These are phyloP conservation scores for Botrytis squamosa DNA, from an alignment of 2,329 filamentous ascomycete genomes.

Conservation along the genomic window DNA sequence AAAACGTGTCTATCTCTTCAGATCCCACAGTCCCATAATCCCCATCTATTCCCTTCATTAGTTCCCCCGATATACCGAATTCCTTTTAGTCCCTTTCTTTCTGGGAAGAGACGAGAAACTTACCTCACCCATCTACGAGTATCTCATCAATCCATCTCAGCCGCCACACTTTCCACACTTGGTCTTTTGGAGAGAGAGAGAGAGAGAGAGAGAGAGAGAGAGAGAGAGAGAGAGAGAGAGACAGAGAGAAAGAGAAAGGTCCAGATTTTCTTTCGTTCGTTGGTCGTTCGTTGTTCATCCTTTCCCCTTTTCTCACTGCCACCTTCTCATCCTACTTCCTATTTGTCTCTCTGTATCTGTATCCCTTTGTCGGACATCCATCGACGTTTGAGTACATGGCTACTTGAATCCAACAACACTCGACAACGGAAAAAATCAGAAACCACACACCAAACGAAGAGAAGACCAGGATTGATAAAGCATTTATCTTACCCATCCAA, in stretches of 20 bases:
- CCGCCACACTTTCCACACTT: background rate
- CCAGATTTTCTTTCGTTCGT: background rate
- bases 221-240: background rate
- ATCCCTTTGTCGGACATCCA: no score
- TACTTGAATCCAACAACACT: background rate
- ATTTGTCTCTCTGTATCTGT: background rate
- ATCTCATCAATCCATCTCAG: background rate
- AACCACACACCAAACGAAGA: background rate
- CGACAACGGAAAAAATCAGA: background rate
- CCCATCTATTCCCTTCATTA: background rate
- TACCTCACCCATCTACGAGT: background rate
- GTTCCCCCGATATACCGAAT: conserved; percentile 11
- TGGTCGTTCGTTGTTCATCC: background rate
- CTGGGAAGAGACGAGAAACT: background rate
- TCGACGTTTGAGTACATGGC: background rate
- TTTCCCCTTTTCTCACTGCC: background rate
- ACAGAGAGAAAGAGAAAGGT: background rate
- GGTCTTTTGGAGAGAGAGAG: background rate
- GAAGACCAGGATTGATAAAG: background rate
- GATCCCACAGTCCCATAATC: background rate
- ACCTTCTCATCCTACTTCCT: background rate
- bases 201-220: no score
- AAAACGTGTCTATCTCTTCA: background rate
- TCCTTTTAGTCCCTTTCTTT: background rate
- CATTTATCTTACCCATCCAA: background rate